A percentile compares a stretch with the other conserved stretches of the same genome.
Conservation (phyloP, 768 basidiomycete genomes). For the Rhodotorula graminis region DNA sequence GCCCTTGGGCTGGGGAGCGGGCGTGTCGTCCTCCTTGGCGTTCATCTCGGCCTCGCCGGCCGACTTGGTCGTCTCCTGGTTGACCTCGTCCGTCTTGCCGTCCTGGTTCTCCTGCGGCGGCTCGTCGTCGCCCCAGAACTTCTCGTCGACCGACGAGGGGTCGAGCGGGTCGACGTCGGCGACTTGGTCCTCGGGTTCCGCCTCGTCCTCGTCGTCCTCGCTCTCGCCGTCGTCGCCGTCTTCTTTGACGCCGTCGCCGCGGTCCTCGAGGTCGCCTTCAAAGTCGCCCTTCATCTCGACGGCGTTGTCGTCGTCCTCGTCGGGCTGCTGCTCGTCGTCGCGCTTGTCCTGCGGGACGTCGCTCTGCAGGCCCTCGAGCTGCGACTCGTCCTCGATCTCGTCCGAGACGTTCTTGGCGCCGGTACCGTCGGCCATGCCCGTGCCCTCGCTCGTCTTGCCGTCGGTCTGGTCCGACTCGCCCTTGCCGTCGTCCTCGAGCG, state of each 20-base stretch:
- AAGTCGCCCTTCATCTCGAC: slow-evolving; percentile 90
- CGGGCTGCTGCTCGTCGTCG: slow-evolving; percentile 46
- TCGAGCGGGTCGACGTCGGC: slow-evolving; percentile 77
- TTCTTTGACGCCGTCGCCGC: slow-evolving; percentile 54
- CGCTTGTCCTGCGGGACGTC: slow-evolving; percentile 50
- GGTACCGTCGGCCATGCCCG: slow-evolving; percentile 80
- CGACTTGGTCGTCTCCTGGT: slow-evolving; percentile 43
- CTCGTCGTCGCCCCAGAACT: slow-evolving; percentile 86
- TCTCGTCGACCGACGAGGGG: slow-evolving; percentile 83
- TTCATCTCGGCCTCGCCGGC: slow-evolving; percentile 64
- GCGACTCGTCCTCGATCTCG: slow-evolving; percentile 91
- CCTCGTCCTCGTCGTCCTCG: slow-evolving; percentile 51
- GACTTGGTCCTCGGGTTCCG: slow-evolving; percentile 71
- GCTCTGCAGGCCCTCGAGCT: slow-evolving; percentile 84
- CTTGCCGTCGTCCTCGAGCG: slow-evolving; percentile 60
- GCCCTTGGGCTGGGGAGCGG: slow-evolving; percentile 46
- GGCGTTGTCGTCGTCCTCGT: slow-evolving; percentile 54
- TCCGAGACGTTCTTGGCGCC: slow-evolving; percentile 85
- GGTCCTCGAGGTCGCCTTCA: slow-evolving; percentile 76
- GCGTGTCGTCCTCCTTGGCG: slow-evolving; percentile 65
- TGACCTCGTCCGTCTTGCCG: slow-evolving; percentile 44
- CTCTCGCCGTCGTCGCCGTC: slow-evolving; percentile 54
- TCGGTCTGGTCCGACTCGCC: slow-evolving; percentile 52
- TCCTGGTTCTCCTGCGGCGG: slow-evolving; percentile 29
- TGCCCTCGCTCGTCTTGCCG: slow-evolving; percentile 58